Evolutionary conservation across 2,329 filamentous ascomycete species (phyloP).

Genomic region (Lasiodiplodia gonubiensis): DNA sequence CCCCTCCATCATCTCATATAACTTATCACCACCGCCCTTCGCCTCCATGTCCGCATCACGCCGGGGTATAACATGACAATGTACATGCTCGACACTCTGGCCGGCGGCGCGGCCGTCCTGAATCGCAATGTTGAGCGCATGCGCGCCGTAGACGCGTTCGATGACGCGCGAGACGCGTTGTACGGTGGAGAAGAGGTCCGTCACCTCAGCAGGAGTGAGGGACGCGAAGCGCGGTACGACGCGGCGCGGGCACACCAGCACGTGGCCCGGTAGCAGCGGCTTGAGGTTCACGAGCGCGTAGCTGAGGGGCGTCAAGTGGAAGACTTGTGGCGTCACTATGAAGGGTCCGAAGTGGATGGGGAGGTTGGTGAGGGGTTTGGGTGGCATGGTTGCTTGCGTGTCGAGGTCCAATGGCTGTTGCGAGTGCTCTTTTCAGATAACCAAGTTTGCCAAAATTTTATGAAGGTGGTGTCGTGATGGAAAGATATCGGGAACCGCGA

Average conservation of each 20-base stretch:
- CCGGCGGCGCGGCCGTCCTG: constrained; percentile 91
- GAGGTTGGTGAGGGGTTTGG: constrained; percentile 18
- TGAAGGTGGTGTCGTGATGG: background rate
- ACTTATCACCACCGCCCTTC: constrained; percentile 68
- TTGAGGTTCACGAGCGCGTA: constrained; percentile 96
- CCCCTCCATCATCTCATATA: constrained; percentile 83
- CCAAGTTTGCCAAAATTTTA: background rate
- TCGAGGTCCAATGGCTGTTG: constrained; percentile 32
- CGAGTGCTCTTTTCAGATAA: background rate
- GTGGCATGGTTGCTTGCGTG: constrained; percentile 34
- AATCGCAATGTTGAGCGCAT: constrained; percentile 90
- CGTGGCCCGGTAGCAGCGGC: constrained; percentile 89
- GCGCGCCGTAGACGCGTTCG: constrained; percentile 64
- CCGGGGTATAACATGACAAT: constrained; percentile 89
- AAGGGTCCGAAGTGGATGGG: constrained; percentile 75
- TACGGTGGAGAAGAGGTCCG: constrained; percentile 85
- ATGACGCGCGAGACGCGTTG: constrained; percentile 82
- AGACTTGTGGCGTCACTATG: constrained; percentile 83
- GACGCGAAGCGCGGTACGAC: constrained; percentile 75
- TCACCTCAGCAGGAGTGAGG: constrained; percentile 73
- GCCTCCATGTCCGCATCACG: constrained; percentile 63
- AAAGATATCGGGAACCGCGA: background rate
- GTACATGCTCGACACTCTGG: constrained; percentile 92
- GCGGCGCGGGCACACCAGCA: constrained; percentile 81
- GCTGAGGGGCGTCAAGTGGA: constrained; percentile 77